Conservation (phyloP, 306 rosid species). For the peach (Prunus persica) region Prunus_persica_NCBIv2 NC_034011.1:22016001-22016500, state of each 20-base stretch:
- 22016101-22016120: not conserved
- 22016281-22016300: not conserved
- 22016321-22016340: not conserved
- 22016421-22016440: not conserved
- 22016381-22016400: not conserved
- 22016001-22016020: not conserved
- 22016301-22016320: too few relatives aligned
- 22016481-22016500: not conserved
- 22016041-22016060: not conserved
- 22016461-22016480: conserved; percentile 3
- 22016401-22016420: not conserved
- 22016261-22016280: not conserved
- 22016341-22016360: not conserved
- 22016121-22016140: not conserved
- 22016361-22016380: not conserved
- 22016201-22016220: not conserved
- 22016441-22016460: not conserved
- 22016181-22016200: not conserved
- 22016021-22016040: not conserved
- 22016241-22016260: not conserved
- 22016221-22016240: not conserved
- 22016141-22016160: not conserved
- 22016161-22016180: not conserved
- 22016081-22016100: not conserved
- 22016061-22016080: not conserved